phyloP scores from a whole-genome alignment of 257 asterid genomes.

The Solanum bulbocastanum region DNA sequence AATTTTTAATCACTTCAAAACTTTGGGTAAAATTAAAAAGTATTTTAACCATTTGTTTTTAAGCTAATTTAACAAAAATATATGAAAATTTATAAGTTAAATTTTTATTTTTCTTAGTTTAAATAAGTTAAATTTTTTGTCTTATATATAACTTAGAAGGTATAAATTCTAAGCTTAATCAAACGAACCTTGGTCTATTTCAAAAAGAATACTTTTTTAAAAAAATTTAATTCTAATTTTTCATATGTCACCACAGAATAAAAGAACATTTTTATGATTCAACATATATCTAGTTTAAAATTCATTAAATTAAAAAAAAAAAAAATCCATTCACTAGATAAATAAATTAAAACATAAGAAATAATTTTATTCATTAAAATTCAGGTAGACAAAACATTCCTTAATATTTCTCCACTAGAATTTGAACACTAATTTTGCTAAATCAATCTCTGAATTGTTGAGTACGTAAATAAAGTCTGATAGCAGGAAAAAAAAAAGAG shows the following conservation, averaged over 20 bases:
- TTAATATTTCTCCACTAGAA: not conserved
- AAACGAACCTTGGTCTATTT: not conserved
- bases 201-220: no score
- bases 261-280: no score
- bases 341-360: no score
- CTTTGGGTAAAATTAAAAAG: no score
- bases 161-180: no score
- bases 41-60: not conserved
- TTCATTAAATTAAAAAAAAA: not conserved
- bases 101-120: no score
- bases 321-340: no score
- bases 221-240: no score
- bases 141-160: no score
- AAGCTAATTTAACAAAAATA: not conserved
- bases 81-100: no score
- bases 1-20: not conserved
- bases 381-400: not conserved
- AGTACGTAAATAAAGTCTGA: not conserved
- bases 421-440: not conserved
- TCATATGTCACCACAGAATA: not conserved
- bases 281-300: no score
- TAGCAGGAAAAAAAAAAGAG: accelerated
- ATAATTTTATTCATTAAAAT: not conserved
- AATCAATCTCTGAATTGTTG: not conserved
- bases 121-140: no score